Percentiles rank a stretch among this genome's conserved stretches.
phyloP scores from a whole-genome alignment of 2,329 filamentous ascomycete species.

The Penicillium sp. region DNA sequence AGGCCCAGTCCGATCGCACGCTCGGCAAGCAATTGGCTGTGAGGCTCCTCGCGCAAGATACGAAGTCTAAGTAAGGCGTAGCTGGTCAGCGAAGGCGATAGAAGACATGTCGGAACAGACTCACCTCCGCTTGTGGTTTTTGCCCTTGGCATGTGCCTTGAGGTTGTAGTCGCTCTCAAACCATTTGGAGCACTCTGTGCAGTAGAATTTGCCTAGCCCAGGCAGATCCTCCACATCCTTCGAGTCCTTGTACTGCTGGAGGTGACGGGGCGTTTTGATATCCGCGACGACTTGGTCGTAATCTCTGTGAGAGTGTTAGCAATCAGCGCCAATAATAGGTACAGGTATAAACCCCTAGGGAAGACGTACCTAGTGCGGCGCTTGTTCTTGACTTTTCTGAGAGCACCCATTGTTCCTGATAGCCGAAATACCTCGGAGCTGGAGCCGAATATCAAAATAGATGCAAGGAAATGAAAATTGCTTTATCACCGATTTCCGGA shows the following conservation, averaged over 20 bases:
- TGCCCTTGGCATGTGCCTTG: conserved; percentile 73
- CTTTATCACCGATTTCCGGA: conserved; percentile 39
- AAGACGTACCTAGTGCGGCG: conserved; percentile 61
- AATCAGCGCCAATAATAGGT: neutral
- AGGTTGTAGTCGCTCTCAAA: conserved; percentile 83
- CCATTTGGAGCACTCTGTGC: conserved; percentile 91
- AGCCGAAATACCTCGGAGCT: conserved; percentile 15
- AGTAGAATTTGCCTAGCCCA: conserved; percentile 81
- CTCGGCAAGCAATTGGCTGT: conserved; percentile 81
- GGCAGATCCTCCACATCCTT: conserved; percentile 85
- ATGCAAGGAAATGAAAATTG: conserved; percentile 20
- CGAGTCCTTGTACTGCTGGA: conserved; percentile 71
- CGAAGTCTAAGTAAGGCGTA: conserved; percentile 60
- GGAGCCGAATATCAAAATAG: conserved; percentile 16
- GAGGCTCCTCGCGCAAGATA: conserved; percentile 77
- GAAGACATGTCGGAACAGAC: conserved; percentile 1
- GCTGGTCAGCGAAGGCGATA: conserved; percentile 13
- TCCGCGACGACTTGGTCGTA: conserved; percentile 90
- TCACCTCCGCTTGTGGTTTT: conserved; percentile 88
- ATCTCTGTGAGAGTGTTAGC: conserved; percentile 59
- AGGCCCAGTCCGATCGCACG: conserved; percentile 67
- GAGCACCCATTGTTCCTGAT: conserved; percentile 61
- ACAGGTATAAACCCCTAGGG: neutral
- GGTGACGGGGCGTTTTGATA: conserved; percentile 72
- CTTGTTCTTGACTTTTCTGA: conserved; percentile 68